These are phyloP conservation scores for Centella asiatica DNA, from an alignment of 129 eudicot species.

Conservation along the genomic window DNA sequence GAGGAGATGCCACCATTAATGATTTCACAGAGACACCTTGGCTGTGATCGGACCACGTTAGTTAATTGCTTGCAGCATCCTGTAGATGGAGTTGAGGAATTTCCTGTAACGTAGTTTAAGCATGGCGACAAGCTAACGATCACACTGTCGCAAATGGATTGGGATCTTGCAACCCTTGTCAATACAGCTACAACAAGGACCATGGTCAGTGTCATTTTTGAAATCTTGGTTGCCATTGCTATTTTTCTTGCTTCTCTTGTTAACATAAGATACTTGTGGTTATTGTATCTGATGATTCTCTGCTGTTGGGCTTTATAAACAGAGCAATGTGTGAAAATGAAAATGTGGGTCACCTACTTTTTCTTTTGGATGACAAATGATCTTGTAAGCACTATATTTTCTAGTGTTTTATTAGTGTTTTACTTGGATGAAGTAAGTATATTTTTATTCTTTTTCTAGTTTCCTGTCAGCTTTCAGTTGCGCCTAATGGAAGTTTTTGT, in stretches of 20 bases:
- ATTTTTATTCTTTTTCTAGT: background rate
- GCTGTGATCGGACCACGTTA: conserved; percentile 48
- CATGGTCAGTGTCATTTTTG: conserved; percentile 20
- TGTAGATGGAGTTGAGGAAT: conserved; percentile 61
- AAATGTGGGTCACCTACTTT: conserved; percentile 8
- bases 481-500: background rate
- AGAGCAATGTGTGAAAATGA: background rate
- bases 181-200: conserved; percentile 26
- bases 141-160: conserved; percentile 63
- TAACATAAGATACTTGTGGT: background rate
- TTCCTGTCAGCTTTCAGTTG: background rate
- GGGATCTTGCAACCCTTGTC: conserved; percentile 43
- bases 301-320: background rate
- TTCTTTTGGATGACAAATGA: conserved; percentile 3
- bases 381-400: background rate
- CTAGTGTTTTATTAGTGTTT: conserved; percentile 4
- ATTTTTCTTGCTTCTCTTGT: background rate
- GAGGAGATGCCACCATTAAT: conserved; percentile 35
- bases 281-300: background rate
- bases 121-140: conserved; percentile 58
- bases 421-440: background rate
- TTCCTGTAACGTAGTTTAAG: conserved; percentile 51
- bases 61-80: conserved; percentile 63
- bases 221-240: conserved; percentile 31
- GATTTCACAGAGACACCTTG: conserved; percentile 53